Conservation (phyloP, 2,329 filamentous ascomycete genomes). For the Monilinia aucupariae region DNA sequence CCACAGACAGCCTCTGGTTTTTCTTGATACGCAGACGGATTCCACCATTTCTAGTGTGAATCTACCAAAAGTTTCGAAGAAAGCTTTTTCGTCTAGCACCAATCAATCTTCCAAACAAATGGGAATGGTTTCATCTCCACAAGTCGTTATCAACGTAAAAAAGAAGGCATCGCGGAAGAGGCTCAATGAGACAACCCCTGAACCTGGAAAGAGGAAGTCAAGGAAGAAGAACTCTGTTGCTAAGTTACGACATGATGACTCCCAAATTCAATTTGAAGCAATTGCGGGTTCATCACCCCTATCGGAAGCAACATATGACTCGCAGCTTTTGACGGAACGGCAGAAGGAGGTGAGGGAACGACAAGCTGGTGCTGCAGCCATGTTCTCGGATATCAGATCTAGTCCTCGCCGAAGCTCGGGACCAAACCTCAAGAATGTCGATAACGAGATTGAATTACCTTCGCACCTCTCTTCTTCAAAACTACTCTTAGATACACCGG, state of each 20-base stretch:
- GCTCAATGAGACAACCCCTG: slow-evolving; percentile 30
- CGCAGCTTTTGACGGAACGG: slow-evolving; percentile 70
- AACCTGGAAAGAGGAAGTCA: slow-evolving; percentile 36
- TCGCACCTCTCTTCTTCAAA: slow-evolving; percentile 25
- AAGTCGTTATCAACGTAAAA: slow-evolving; percentile 23
- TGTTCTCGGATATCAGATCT: slow-evolving; percentile 65
- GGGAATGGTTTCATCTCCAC: slow-evolving; percentile 21
- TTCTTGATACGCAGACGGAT: slow-evolving; percentile 38
- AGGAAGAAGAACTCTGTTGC: slow-evolving; percentile 40
- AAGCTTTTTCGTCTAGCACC: neutral
- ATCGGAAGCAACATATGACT: slow-evolving; percentile 49
- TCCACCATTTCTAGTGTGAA: slow-evolving; percentile 10
- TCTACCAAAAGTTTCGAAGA: slow-evolving; percentile 9
- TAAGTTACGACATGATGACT: slow-evolving; percentile 70
- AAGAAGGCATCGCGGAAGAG: slow-evolving; percentile 22
- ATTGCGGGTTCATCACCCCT: slow-evolving; percentile 59
- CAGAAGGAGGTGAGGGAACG: slow-evolving; percentile 73
- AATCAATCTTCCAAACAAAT: neutral
- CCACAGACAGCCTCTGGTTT: slow-evolving; percentile 30
- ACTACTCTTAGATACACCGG: slow-evolving; percentile 16
- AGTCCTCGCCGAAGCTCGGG: slow-evolving; percentile 38
- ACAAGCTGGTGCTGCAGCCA: slow-evolving; percentile 51
- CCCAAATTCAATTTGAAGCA: slow-evolving; percentile 70
- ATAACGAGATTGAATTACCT: slow-evolving; percentile 29
- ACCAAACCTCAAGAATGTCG: slow-evolving; percentile 23